phyloP scores from a whole-genome alignment of 176 grass and related monocot species.

The Poa pratensis region DNA sequence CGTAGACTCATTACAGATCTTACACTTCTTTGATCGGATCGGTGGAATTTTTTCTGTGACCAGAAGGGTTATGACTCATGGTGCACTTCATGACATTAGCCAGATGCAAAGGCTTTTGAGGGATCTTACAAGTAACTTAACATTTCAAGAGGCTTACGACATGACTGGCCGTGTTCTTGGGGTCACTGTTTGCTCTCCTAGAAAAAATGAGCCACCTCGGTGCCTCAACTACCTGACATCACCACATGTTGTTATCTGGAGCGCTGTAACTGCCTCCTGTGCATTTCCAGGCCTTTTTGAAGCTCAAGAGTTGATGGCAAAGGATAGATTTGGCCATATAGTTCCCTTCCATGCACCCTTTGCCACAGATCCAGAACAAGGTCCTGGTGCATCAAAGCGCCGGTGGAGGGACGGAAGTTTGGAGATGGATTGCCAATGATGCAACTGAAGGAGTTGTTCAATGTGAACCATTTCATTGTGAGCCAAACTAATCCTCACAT shows the following conservation, averaged over 20 bases:
- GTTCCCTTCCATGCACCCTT: slow-evolving; percentile 89
- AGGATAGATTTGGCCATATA: slow-evolving; percentile 89
- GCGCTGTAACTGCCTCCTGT: slow-evolving; percentile 95
- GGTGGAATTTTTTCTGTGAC: slow-evolving; percentile 83
- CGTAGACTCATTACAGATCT: slow-evolving; percentile 73
- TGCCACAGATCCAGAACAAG: slow-evolving; percentile 51
- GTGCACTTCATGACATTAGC: slow-evolving; percentile 92
- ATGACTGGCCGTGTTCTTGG: slow-evolving; percentile 92
- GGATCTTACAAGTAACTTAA: slow-evolving; percentile 94
- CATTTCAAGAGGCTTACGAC: slow-evolving; percentile 99
- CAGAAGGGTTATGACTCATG: slow-evolving; percentile 77
- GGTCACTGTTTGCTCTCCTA: slow-evolving; percentile 92
- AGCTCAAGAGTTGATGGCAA: slow-evolving; percentile 96
- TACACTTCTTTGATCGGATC: slow-evolving; percentile 89
- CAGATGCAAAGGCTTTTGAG: slow-evolving; percentile 89
- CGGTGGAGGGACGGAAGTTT: slow-evolving; percentile 96
- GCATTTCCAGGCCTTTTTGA: slow-evolving; percentile 96
- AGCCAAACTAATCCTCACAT: slow-evolving; percentile 98
- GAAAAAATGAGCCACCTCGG: slow-evolving; percentile 88
- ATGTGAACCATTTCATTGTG: slow-evolving; percentile 98
- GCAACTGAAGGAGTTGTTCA: slow-evolving; percentile 90
- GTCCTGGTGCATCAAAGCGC: slow-evolving; percentile 55
- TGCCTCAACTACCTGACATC: slow-evolving; percentile 96
- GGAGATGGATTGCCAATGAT: slow-evolving; percentile 97
- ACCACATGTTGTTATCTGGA: slow-evolving; percentile 98